Evolutionary conservation across 164 flowering plant species (phyloP), one percentile per base, ranked within the genome.

Genomic region (Vitis rupestris): DNA sequence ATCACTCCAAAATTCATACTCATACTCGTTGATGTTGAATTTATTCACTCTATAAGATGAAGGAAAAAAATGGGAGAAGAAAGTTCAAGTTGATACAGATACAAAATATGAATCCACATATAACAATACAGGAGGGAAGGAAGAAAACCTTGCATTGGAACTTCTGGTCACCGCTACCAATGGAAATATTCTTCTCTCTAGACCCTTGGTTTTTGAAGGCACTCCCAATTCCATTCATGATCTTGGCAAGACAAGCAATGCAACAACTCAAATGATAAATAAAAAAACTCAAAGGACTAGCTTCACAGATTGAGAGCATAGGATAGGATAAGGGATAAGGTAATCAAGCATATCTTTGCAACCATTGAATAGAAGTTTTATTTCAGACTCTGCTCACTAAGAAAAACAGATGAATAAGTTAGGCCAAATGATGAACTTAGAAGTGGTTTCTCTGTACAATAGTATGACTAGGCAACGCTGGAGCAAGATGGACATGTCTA

Each of bases 341-440:
- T 4, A 60, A 47, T 60, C 1, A 9, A n/a, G 15, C 8, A 60
- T 30, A 60, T 14, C 54, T 50, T 65, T 60, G 49, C 71, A 8
- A 69, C 71, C 8, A 27, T 69, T 15, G 71, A 57, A 15, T 29
- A 64, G 3, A 65, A 23, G 50, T 59, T 23, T 68, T 50, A 16
- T 16, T 50, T 56, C 58, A 48, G 64, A 61, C 13, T 1, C 44
- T 15, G 58, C 57, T 8, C 60, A 49, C 48, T 19, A 59, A 31
- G 7, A 29, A 2, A 58, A 63, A 11, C 13, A 31, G 13, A 47
- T 48, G 3, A 57, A 12, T 56, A 10, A 61, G 65, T 60, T 59
- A 12, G 29, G 15, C 44, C 11, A 59, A 27, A 10, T 14, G 14
- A 27, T 13, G n/a, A 53, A 37, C n/a, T 12, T 53, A 15, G 30